Evolutionary conservation across 371 early-diverging fungal species (phyloP).

Genomic region (Zancudomyces culisetae): DNA sequence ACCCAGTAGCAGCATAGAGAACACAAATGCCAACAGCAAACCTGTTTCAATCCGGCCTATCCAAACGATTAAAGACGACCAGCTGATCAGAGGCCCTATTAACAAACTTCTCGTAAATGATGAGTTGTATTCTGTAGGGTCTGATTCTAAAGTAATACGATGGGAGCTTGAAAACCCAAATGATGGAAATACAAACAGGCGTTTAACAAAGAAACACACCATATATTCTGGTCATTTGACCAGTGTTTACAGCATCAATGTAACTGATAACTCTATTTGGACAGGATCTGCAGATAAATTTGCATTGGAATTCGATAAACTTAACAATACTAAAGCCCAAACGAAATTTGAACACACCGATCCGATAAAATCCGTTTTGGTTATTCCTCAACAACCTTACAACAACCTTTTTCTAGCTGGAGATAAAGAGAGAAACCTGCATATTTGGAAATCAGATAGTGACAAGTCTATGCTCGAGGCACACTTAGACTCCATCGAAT

Average conservation of each 20-base stretch:
- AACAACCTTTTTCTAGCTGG: too few species aligned
- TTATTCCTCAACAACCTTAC: too few species aligned
- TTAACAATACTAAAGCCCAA: too few species aligned
- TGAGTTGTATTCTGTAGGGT: conserved; percentile 28
- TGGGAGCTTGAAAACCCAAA: neutral
- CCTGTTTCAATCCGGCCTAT: neutral
- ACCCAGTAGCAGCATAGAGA: conserved; percentile 5
- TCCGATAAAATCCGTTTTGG: too few species aligned
- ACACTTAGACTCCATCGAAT: too few species aligned
- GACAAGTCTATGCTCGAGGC: too few species aligned
- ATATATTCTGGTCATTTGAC: conserved; percentile 6
- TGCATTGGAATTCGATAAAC: too few species aligned
- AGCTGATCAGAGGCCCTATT: neutral
- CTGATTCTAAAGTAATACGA: conserved; percentile 28
- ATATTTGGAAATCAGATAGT: too few species aligned
- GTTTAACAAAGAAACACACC: neutral
- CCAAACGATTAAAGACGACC: neutral
- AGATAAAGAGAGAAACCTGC: too few species aligned
- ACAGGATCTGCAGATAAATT: too few species aligned
- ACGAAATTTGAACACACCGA: too few species aligned
- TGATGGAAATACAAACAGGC: neutral
- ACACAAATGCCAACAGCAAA: neutral
- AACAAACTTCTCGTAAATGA: neutral
- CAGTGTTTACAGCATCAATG: conserved; percentile 10
- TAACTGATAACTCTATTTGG: conserved; percentile 12